Evolutionary conservation across 2,329 filamentous ascomycete species (phyloP).

Genomic region (Claviceps humidiphila): DNA sequence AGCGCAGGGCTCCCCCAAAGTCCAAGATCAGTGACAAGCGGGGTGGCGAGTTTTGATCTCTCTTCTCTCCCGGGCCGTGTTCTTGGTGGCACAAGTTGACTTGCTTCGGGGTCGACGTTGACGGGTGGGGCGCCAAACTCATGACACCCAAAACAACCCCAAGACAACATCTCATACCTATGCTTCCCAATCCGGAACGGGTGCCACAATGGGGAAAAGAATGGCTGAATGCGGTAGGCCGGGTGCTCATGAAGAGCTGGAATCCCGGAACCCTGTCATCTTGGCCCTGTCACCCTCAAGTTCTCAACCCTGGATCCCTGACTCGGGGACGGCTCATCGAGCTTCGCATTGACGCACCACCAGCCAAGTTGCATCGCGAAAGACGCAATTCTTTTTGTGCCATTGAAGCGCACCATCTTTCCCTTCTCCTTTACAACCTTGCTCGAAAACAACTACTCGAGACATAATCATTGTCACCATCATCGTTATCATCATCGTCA

Average conservation of each 20-base stretch:
- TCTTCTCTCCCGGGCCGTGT: not conserved
- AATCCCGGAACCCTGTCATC: too few species aligned
- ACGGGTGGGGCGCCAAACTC: too few species aligned
- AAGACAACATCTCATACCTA: slow-evolving; percentile 1
- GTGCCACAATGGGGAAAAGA: not conserved
- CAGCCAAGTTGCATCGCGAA: not conserved
- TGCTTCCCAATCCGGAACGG: not conserved
- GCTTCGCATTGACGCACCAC: not conserved
- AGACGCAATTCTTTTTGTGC: not conserved
- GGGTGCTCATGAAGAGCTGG: too few species aligned
- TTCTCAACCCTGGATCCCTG: not conserved
- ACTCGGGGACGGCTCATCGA: not conserved
- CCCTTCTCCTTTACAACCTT: not conserved
- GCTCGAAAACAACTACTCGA: not conserved
- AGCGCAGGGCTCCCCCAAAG: slow-evolving; percentile 25
- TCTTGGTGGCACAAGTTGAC: not conserved
- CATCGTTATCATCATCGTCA: not conserved
- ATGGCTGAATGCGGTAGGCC: too few species aligned
- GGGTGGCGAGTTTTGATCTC: slow-evolving; percentile 16
- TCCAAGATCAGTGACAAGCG: slow-evolving; percentile 21
- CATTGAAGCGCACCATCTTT: not conserved
- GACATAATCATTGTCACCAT: not conserved
- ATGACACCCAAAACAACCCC: not conserved
- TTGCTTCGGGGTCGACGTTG: too few species aligned
- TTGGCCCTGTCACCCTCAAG: too few species aligned